These are phyloP conservation scores for Oidiodendron maius DNA, from an alignment of 495 filamentous ascomycete genomes.

Conservation along the genomic window DNA sequence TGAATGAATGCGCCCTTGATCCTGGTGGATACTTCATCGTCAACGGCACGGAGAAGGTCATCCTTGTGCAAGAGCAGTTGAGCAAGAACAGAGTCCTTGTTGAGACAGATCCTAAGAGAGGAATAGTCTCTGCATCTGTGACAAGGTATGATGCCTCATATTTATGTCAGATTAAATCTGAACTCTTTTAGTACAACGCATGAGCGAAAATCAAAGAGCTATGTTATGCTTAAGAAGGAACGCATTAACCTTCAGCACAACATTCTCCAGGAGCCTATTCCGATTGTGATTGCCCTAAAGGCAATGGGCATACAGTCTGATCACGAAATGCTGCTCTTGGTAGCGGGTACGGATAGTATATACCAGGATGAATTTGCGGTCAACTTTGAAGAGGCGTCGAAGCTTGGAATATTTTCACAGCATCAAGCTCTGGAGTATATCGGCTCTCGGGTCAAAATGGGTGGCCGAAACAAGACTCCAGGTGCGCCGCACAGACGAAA, in stretches of 20 bases:
- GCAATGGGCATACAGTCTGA: slow-evolving; percentile 92
- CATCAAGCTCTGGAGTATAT: slow-evolving; percentile 93
- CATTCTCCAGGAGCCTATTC: slow-evolving; percentile 83
- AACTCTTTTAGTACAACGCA: slow-evolving; percentile 70
- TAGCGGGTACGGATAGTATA: slow-evolving; percentile 72
- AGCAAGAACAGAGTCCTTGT: slow-evolving; percentile 99
- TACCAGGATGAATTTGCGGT: slow-evolving; percentile 92
- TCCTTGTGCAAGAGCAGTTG: slow-evolving; percentile 94
- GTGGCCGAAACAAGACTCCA: slow-evolving; percentile 48
- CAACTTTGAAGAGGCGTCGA: slow-evolving; percentile 88
- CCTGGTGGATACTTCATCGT: slow-evolving; percentile 95
- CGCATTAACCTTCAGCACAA: slow-evolving; percentile 87
- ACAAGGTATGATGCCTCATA: slow-evolving; percentile 46
- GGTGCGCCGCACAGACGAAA: slow-evolving; percentile 51
- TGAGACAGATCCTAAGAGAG: slow-evolving; percentile 83
- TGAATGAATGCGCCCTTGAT: slow-evolving; percentile 93
- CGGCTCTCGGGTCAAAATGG: slow-evolving; percentile 78
- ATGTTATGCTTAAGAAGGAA: slow-evolving; percentile 88
- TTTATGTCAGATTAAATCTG: slow-evolving; percentile 2
- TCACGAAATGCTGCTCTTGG: slow-evolving; percentile 83
- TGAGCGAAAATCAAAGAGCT: slow-evolving; percentile 94
- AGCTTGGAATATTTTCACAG: slow-evolving; percentile 77
- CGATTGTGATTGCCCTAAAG: slow-evolving; percentile 85
- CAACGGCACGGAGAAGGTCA: slow-evolving; percentile 87
- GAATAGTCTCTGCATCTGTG: slow-evolving; percentile 92